These are phyloP conservation scores for Ascochyta fabae DNA, from an alignment of 2,329 filamentous ascomycete species.

Conservation along the genomic window DNA sequence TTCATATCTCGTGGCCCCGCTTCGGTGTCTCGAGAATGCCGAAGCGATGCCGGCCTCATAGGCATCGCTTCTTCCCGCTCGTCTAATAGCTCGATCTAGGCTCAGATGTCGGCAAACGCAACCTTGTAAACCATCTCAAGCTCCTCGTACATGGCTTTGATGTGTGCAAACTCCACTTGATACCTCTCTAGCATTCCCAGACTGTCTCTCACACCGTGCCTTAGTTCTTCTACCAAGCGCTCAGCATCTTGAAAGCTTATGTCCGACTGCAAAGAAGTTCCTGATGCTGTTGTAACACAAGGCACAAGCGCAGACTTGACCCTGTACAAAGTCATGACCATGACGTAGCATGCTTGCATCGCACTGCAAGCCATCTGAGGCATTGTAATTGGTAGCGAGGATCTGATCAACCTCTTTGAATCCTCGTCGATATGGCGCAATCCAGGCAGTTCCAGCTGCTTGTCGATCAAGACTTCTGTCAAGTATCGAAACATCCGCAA, in stretches of 20 bases:
- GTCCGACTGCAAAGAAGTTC: neutral
- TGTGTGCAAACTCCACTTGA: neutral
- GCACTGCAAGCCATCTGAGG: conserved; percentile 11
- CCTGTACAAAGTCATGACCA: conserved; percentile 14
- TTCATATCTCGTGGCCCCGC: neutral
- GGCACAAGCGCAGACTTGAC: neutral
- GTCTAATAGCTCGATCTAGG: too few species aligned
- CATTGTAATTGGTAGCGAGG: conserved; percentile 5
- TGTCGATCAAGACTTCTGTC: conserved; percentile 1
- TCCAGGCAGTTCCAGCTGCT: neutral
- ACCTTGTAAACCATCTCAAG: conserved; percentile 7
- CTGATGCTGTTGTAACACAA: neutral
- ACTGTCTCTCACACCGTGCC: conserved; percentile 11
- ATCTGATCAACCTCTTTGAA: neutral
- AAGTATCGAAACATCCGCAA: conserved; percentile 13
- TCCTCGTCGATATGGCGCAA: neutral
- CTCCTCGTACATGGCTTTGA: conserved; percentile 11
- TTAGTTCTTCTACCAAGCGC: conserved; percentile 11
- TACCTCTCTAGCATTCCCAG: conserved; percentile 9
- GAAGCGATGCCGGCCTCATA: too few species aligned
- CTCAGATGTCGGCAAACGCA: conserved; percentile 8
- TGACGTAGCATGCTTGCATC: conserved; percentile 16
- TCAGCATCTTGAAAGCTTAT: conserved; percentile 2
- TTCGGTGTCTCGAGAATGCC: neutral
- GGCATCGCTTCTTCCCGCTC: too few species aligned